Conservation (phyloP, 495 filamentous ascomycete genomes). For the Wilcoxina mikolae region DNA sequence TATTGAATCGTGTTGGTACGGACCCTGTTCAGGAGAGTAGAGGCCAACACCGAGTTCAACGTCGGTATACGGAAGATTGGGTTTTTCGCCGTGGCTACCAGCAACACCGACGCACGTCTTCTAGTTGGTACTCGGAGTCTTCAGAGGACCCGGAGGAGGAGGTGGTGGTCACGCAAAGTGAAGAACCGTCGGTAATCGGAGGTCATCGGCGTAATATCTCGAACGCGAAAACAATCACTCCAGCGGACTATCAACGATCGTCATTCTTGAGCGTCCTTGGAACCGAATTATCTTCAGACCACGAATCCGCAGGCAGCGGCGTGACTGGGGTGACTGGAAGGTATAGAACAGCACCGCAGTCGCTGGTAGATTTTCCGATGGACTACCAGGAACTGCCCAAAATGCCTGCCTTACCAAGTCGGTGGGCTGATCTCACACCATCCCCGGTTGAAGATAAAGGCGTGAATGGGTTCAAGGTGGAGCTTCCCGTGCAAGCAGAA, state of each 20-base stretch:
- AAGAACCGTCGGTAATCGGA: background rate
- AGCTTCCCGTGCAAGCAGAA: background rate
- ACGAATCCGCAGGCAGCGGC: conserved; percentile 17
- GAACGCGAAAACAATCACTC: conserved; percentile 27
- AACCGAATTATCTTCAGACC: conserved; percentile 20
- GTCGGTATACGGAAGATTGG: conserved; percentile 28
- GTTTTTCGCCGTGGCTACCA: conserved; percentile 26
- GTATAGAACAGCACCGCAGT: conserved; percentile 25
- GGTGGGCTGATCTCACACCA: conserved; percentile 19
- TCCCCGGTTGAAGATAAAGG: background rate
- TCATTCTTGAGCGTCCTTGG: conserved; percentile 14
- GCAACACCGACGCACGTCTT: conserved; percentile 20
- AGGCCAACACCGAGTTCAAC: conserved; percentile 14
- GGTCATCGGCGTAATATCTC: conserved; percentile 24
- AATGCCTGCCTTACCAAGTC: conserved; percentile 17
- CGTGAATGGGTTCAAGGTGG: background rate
- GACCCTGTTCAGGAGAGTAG: conserved; percentile 9
- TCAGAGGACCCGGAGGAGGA: conserved; percentile 15
- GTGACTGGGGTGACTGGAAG: conserved; percentile 6
- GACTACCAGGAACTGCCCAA: background rate
- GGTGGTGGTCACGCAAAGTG: conserved; percentile 5
- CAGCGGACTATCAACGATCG: conserved; percentile 17
- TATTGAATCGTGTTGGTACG: conserved; percentile 1
- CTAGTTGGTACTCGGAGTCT: conserved; percentile 17
- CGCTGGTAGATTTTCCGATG: conserved; percentile 16